phyloP scores from a whole-genome alignment of 2,329 filamentous ascomycete genomes.

The Aspergillus udagawae region DNA sequence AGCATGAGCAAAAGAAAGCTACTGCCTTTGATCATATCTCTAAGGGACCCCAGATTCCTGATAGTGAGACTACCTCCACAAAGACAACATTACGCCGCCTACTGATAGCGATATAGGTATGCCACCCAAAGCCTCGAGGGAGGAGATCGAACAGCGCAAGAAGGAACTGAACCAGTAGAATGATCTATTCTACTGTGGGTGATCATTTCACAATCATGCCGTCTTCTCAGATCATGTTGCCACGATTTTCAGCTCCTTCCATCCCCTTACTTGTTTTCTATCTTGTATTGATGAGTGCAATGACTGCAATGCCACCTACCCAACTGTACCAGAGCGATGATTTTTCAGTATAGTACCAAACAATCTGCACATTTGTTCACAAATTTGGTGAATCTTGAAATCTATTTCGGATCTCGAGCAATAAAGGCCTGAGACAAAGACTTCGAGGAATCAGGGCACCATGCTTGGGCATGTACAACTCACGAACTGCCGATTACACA shows the following conservation, averaged over 20 bases:
- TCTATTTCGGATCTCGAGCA: not conserved
- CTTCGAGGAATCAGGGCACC: not conserved
- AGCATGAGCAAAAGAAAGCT: constrained; percentile 36
- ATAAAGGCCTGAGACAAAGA: not conserved
- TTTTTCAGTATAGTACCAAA: not conserved
- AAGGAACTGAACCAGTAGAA: constrained; percentile 60
- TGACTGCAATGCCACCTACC: not conserved
- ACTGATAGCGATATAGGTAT: constrained; percentile 29
- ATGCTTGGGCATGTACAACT: not conserved
- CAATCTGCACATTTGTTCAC: not conserved
- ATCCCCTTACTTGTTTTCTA: not conserved
- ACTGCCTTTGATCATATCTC: constrained; percentile 31
- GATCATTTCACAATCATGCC: not conserved
- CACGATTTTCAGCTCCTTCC: not conserved
- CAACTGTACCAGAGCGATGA: not conserved
- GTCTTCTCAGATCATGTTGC: not conserved
- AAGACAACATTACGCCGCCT: not conserved
- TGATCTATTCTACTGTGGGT: not conserved
- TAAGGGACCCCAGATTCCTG: constrained; percentile 46
- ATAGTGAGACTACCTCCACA: constrained; percentile 23
- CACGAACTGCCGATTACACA: not conserved
- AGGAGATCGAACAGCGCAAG: constrained; percentile 63
- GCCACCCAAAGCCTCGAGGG: constrained; percentile 51
- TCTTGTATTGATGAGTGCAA: not conserved
- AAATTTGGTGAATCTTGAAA: not conserved